These are phyloP conservation scores for Cornus florida DNA, from an alignment of 148 eudicot genomes.

Conservation along the genomic window DNA sequence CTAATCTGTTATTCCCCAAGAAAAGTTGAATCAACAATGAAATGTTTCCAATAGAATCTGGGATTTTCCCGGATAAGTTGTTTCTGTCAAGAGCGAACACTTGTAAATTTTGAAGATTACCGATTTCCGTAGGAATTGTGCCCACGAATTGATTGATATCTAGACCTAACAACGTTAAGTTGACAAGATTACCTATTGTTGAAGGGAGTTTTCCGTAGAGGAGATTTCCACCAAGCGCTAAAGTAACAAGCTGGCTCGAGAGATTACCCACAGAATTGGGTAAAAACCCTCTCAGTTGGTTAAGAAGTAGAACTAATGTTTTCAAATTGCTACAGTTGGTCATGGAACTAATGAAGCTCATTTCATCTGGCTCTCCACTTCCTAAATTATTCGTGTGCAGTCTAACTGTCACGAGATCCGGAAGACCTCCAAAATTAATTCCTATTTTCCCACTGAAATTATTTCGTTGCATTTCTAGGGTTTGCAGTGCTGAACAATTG, in stretches of 20 bases:
- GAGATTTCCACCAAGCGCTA: not conserved
- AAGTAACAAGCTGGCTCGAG: not conserved
- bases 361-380: not conserved
- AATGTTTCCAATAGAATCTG: not conserved
- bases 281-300: not conserved
- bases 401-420: not conserved
- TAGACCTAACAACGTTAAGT: not conserved
- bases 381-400: not conserved
- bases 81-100: not conserved
- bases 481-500: not conserved
- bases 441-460: slow-evolving; percentile 1
- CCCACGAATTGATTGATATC: not conserved
- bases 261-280: not conserved
- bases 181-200: not conserved
- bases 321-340: slow-evolving; percentile 1
- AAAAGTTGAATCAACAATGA: not conserved
- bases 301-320: not conserved
- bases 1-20: not conserved
- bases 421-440: not conserved
- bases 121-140: not conserved
- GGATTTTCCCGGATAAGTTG: not conserved
- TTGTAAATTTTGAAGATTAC: not conserved
- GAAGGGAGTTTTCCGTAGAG: not conserved
- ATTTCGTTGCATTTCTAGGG: not conserved
- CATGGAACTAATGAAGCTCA: not conserved